These are phyloP conservation scores for Astathelohania contejeani DNA, from an alignment of 371 early-diverging fungal genomes.

Conservation along the genomic window DNA sequence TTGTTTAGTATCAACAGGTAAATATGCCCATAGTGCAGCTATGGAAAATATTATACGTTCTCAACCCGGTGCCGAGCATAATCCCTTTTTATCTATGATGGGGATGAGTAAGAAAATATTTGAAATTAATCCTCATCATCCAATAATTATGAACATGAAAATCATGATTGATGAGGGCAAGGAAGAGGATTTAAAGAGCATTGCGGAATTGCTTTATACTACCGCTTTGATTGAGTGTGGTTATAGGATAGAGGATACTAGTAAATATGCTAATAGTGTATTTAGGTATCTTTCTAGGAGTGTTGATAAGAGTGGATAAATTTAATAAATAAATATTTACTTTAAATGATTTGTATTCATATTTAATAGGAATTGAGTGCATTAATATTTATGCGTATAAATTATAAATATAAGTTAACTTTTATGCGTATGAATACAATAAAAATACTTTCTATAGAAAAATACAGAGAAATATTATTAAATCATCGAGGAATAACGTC, in stretches of 20 bases:
- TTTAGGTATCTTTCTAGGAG: slow-evolving; percentile 3
- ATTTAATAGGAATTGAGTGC: background rate
- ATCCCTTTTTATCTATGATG: slow-evolving; percentile 57
- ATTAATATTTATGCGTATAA: background rate
- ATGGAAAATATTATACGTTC: slow-evolving; percentile 83
- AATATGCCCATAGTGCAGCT: slow-evolving; percentile 61
- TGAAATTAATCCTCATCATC: slow-evolving; percentile 38
- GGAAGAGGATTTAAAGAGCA: slow-evolving; percentile 10
- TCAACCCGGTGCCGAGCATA: slow-evolving; percentile 66
- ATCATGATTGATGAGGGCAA: slow-evolving; percentile 7
- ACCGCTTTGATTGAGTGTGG: slow-evolving; percentile 24
- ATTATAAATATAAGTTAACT: slow-evolving; percentile 1
- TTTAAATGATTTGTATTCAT: background rate
- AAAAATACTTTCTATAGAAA: no score
- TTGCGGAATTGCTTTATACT: slow-evolving; percentile 6
- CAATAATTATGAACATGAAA: slow-evolving; percentile 23
- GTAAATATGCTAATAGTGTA: slow-evolving; percentile 3
- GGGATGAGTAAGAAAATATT: slow-evolving; percentile 43
- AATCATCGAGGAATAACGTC: no score
- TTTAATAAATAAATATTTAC: background rate
- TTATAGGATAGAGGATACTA: slow-evolving; percentile 13
- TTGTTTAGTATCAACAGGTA: slow-evolving; percentile 63
- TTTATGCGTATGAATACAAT: no score
- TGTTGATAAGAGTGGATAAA: background rate
- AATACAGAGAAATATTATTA: no score